Base-by-base conservation (phyloP, 805 yeast species). In the Lipomyces sp. region DNA sequence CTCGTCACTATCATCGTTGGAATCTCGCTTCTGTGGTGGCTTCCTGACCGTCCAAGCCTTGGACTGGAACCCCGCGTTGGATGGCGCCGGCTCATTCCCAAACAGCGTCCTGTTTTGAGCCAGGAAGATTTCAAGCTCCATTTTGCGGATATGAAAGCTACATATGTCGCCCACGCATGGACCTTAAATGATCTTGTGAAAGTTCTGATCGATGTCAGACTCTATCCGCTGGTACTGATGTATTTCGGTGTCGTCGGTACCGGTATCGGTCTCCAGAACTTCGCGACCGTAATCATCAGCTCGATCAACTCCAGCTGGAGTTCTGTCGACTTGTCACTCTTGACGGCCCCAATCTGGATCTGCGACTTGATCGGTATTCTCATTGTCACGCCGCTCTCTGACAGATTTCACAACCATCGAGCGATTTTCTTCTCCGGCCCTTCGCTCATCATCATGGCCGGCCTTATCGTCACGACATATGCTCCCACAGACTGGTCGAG, bases 171-270 rank as follows among this genome's bases (percentile, higher is more conserved):
- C 77, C 42, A 65, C 78, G 2, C 69, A 4, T 91, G 95, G 94
- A 82, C 82, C 0, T 80, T 85, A 80, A 79, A 76, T 50, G 94
- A 90, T 66, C 80, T 91, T 37, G 72, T 77, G 53, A 76, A 75
- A 7, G 83, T 91, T 53, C 70, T 90, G 30, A 72, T 80, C 39
- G 97, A 92, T 75, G 73, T 83, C 56, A 82, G 95, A 70, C 81
- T 88, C 53, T 90, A 93, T 93, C 95, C 96, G 0, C 77, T 92
- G 66, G 80, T 90, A 56, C 81, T 91, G 78, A 91, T 91, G 97
- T 91, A 91, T 78, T 92, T 91, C 75, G 97, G 97, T 24, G 96
- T 90, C 29, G 97, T 91, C 33, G 97, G 97, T 57, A 86, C 91
- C n/a, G 97, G 97, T 0, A 87, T 84, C 73, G 97, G 96, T 39